These are phyloP conservation scores for Solanum aculeatissimum DNA, from an alignment of 305 asterid species.

Conservation along the genomic window DNA sequence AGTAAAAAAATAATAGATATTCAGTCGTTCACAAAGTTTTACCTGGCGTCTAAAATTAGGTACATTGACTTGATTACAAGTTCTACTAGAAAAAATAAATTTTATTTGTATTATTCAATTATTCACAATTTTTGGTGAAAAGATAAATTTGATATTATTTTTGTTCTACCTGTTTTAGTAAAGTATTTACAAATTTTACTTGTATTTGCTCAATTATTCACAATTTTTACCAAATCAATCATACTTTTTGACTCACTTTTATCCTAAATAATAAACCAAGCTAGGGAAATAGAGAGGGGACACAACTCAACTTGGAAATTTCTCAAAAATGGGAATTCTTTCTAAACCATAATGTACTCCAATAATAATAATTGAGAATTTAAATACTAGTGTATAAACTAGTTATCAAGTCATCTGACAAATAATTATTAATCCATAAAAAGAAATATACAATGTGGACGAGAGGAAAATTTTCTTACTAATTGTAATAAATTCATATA, in stretches of 20 bases:
- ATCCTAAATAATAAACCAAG: not conserved
- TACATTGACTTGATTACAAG: not conserved
- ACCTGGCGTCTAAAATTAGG: not conserved
- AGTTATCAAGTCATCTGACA: too few species aligned
- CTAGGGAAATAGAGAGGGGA: not conserved
- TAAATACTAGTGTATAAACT: too few species aligned
- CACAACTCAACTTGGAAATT: not conserved
- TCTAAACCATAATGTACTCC: not conserved
- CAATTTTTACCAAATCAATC: not conserved
- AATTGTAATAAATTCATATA: not conserved
- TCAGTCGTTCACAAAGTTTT: not conserved
- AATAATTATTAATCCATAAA: not conserved
- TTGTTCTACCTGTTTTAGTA: not conserved
- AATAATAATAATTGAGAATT: too few species aligned
- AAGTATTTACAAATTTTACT: not conserved
- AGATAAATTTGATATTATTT: not conserved
- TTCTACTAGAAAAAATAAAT: not conserved
- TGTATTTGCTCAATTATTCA: not conserved
- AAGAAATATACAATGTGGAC: not conserved
- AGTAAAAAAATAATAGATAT: not conserved
- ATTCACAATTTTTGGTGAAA: not conserved
- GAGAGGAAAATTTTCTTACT: not conserved
- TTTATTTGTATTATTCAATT: not conserved
- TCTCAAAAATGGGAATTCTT: not conserved
- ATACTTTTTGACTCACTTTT: not conserved